Evolutionary conservation across 106 monocot species (phyloP).

Genomic region (Acorus gramineus): DNA sequence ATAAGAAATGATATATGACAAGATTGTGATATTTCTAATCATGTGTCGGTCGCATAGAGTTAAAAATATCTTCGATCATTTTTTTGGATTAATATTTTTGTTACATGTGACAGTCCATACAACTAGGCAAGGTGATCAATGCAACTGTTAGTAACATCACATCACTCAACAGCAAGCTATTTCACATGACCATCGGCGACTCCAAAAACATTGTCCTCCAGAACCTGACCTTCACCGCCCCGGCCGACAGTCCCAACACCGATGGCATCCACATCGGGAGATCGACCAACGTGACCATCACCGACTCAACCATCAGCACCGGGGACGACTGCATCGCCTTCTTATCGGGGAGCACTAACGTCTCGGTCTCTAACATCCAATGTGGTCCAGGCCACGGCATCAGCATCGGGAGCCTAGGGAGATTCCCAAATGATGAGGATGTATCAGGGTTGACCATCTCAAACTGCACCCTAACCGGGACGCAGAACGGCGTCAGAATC

Average conservation of each 20-base stretch:
- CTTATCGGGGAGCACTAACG: constrained; percentile 16
- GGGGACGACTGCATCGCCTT: constrained; percentile 57
- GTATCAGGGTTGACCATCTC: constrained; percentile 27
- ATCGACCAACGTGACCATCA: constrained; percentile 13
- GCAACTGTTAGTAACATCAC: constrained; percentile 14
- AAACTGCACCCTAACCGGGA: constrained; percentile 38
- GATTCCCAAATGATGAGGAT: constrained; percentile 26
- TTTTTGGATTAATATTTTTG: too few relatives aligned
- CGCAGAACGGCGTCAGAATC: constrained; percentile 43
- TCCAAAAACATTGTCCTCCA: constrained; percentile 10
- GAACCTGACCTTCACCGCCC: constrained; percentile 23
- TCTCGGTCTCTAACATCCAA: constrained; percentile 10
- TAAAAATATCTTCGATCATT: too few relatives aligned
- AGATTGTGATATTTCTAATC: too few relatives aligned
- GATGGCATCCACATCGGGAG: constrained; percentile 38
- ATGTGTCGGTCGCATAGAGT: too few relatives aligned
- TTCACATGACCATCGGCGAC: constrained; percentile 25
- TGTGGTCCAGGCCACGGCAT: constrained; percentile 14
- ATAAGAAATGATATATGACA: too few relatives aligned
- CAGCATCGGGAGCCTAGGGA: constrained; percentile 61
- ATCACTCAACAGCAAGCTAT: constrained; percentile 21
- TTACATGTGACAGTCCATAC: constrained; percentile 15
- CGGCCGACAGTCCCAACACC: constrained; percentile 46
- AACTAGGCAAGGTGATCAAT: constrained; percentile 18
- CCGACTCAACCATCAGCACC: constrained; percentile 18